Evolutionary conservation across 1,139 yeast genomes (phyloP).

Genomic region (Nakaseomyces glabratus): DNA sequence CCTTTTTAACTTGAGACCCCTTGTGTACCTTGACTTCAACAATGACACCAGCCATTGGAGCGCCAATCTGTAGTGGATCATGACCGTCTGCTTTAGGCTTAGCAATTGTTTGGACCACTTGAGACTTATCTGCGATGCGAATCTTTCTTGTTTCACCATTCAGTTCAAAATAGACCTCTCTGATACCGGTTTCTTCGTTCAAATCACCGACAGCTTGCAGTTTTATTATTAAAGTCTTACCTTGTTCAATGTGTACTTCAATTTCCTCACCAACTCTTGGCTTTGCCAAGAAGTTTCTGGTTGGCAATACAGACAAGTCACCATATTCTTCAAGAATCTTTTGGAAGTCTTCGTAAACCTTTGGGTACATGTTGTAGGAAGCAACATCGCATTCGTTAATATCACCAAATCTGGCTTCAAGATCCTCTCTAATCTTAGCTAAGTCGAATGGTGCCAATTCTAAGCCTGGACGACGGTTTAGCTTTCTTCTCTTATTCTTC

Average conservation of each 20-base stretch:
- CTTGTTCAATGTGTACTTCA: slow-evolving; percentile 82
- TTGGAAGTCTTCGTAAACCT: slow-evolving; percentile 83
- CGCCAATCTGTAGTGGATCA: slow-evolving; percentile 89
- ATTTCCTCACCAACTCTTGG: slow-evolving; percentile 84
- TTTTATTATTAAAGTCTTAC: slow-evolving; percentile 86
- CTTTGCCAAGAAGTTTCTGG: slow-evolving; percentile 79
- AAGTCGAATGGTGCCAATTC: slow-evolving; percentile 77
- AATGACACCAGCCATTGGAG: slow-evolving; percentile 99
- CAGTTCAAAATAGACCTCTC: slow-evolving; percentile 96
- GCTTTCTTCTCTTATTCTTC: slow-evolving; percentile 82
- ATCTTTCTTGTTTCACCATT: slow-evolving; percentile 98
- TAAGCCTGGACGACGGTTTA: slow-evolving; percentile 85
- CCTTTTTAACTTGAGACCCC: slow-evolving; percentile 87
- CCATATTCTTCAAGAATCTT: slow-evolving; percentile 72
- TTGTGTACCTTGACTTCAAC: slow-evolving; percentile 86
- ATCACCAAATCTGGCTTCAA: slow-evolving; percentile 51
- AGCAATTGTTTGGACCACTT: slow-evolving; percentile 72
- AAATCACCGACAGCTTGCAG: slow-evolving; percentile 90
- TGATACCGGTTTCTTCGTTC: slow-evolving; percentile 72
- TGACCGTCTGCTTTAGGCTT: slow-evolving; percentile 85
- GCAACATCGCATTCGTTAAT: slow-evolving; percentile 86
- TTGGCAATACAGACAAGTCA: slow-evolving; percentile 88
- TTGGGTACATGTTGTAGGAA: slow-evolving; percentile 94
- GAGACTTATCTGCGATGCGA: slow-evolving; percentile 78
- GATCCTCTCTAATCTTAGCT: slow-evolving; percentile 58